Percentiles rank a stretch among this genome's conserved stretches.
Conservation (phyloP, 2,329 filamentous ascomycete genomes). For the Cladosporium sp. region DNA sequence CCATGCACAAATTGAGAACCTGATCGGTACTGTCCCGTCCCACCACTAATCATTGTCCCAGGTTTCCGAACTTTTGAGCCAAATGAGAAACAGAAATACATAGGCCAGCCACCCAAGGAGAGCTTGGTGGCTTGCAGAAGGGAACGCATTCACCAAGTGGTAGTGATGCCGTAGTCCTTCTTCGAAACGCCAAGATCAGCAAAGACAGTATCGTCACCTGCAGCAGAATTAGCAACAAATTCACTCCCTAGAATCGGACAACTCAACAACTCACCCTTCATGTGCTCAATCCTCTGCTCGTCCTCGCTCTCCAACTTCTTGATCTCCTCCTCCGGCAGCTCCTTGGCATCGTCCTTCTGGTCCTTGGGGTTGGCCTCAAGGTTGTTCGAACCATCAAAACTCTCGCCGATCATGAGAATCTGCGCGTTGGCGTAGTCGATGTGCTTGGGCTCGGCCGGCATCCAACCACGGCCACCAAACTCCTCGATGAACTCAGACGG, state of each 20-base stretch:
- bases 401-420: slow-evolving; percentile 71
- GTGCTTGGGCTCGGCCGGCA: slow-evolving; percentile 64
- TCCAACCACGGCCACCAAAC: slow-evolving; percentile 69
- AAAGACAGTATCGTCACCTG: slow-evolving; percentile 56
- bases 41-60: too few species aligned
- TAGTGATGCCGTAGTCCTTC: slow-evolving; percentile 59
- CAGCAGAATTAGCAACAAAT: too few species aligned
- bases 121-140: too few species aligned
- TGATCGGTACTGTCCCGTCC: too few species aligned
- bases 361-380: slow-evolving; percentile 52
- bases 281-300: slow-evolving; percentile 56
- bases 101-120: too few species aligned
- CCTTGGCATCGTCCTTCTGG: slow-evolving; percentile 49
- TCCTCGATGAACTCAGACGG: slow-evolving; percentile 67
- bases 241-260: background rate
- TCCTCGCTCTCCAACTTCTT: slow-evolving; percentile 73
- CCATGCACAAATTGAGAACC: too few species aligned
- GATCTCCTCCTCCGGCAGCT: slow-evolving; percentile 63
- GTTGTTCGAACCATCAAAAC: slow-evolving; percentile 50
- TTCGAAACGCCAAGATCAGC: slow-evolving; percentile 54
- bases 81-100: too few species aligned
- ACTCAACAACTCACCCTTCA: slow-evolving; percentile 37
- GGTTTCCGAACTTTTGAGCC: too few species aligned
- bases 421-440: slow-evolving; percentile 70
- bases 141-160: slow-evolving; percentile 49